These are phyloP conservation scores for Piper betle DNA, from an alignment of 164 flowering plant species.

Conservation along the genomic window DNA sequence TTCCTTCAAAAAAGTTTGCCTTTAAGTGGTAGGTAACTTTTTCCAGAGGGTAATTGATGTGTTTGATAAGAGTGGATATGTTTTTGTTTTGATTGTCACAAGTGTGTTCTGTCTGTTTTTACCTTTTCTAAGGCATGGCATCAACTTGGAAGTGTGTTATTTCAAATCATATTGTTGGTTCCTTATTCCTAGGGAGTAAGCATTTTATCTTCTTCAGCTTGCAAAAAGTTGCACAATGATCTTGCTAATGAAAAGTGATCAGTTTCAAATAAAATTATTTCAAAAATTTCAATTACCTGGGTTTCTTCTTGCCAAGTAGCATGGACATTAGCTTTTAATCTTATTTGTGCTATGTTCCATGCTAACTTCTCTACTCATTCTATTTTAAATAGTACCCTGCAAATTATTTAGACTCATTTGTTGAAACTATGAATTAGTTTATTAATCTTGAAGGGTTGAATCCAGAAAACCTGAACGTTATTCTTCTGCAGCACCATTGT, in stretches of 20 bases:
- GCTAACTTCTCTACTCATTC: neutral
- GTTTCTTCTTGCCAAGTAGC: too few relatives aligned
- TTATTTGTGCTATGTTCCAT: neutral
- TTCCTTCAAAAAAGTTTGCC: slow-evolving; percentile 48
- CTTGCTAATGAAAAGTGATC: too few relatives aligned
- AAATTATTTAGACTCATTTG: neutral
- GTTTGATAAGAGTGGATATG: neutral
- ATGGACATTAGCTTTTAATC: neutral
- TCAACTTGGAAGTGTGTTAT: too few relatives aligned
- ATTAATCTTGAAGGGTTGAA: slow-evolving; percentile 68
- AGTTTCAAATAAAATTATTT: too few relatives aligned
- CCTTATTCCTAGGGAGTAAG: too few relatives aligned
- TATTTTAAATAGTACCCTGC: neutral
- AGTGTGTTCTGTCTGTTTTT: neutral
- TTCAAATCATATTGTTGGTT: too few relatives aligned
- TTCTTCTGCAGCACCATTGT: slow-evolving; percentile 96
- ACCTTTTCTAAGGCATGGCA: neutral
- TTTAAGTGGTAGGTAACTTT: slow-evolving; percentile 61
- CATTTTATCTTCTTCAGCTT: too few relatives aligned
- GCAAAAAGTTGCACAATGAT: too few relatives aligned
- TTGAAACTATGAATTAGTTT: neutral
- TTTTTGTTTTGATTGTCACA: neutral
- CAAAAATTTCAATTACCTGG: too few relatives aligned
- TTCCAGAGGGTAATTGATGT: neutral
- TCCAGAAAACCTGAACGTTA: slow-evolving; percentile 97